Evolutionary conservation across 495 filamentous ascomycete genomes (phyloP).

Genomic region (Hypoxylon subgilvum): DNA sequence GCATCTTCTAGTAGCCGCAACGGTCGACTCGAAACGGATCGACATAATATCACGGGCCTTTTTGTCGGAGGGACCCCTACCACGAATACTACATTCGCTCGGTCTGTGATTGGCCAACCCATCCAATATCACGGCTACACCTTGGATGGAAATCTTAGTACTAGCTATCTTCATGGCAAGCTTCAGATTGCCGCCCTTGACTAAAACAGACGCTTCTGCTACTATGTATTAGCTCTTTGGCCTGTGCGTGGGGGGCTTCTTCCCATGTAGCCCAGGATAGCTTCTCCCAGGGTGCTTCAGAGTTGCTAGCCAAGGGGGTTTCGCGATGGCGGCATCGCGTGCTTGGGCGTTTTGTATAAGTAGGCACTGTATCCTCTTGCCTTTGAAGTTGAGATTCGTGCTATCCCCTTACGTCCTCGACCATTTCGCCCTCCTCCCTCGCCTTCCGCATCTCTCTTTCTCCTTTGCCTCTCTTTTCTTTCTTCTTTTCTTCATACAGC

Average conservation of each 20-base stretch:
- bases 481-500: conserved; percentile 31
- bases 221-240: conserved; percentile 2
- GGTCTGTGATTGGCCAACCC: conserved; percentile 29
- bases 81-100: conserved; percentile 14
- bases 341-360: conserved; percentile 29
- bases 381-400: conserved; percentile 12
- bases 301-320: conserved; percentile 31
- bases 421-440: conserved; percentile 18
- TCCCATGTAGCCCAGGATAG: no score
- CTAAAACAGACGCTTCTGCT: conserved; percentile 9
- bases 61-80: conserved; percentile 33
- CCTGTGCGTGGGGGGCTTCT: conserved; percentile 19
- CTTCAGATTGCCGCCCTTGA: conserved; percentile 25
- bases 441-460: conserved; percentile 23
- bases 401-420: conserved; percentile 13
- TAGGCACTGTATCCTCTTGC: conserved; percentile 19
- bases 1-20: conserved; percentile 26
- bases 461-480: neutral
- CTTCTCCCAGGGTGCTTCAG: conserved; percentile 24
- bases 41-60: conserved; percentile 34
- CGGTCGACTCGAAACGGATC: conserved; percentile 38
- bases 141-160: conserved; percentile 26
- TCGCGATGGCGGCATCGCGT: conserved; percentile 25
- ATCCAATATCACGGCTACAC: conserved; percentile 28
- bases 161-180: conserved; percentile 20